phyloP scores from a whole-genome alignment of 2,329 filamentous ascomycete genomes.

The Penicillium sclerotiorum region DNA sequence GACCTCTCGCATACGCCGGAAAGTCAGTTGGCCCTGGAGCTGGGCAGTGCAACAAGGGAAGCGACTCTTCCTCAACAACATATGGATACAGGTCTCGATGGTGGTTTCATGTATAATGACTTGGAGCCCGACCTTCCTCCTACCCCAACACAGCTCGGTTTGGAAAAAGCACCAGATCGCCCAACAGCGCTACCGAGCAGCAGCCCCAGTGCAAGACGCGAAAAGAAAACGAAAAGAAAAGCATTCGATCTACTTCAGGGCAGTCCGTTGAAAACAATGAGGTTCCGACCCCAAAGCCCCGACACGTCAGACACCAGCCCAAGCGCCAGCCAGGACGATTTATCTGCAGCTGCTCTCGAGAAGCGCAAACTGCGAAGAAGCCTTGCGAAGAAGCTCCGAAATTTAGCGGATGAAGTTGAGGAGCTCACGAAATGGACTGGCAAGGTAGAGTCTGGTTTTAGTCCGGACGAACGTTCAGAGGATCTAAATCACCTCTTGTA shows the following conservation, averaged over 20 bases:
- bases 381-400: constrained; percentile 59
- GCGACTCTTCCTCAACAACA: constrained; percentile 24
- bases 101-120: constrained; percentile 30
- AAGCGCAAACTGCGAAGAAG: constrained; percentile 58
- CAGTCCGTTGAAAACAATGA: constrained; percentile 35
- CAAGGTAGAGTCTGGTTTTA: constrained; percentile 44
- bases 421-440: constrained; percentile 62
- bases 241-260: constrained; percentile 24
- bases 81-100: constrained; percentile 19
- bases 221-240: constrained; percentile 30
- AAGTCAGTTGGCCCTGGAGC: constrained; percentile 35
- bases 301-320: constrained; percentile 10
- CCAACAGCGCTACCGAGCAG: constrained; percentile 37
- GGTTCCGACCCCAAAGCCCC: constrained; percentile 17
- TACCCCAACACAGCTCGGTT: constrained; percentile 45
- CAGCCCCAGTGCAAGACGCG: constrained; percentile 39
- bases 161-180: constrained; percentile 38
- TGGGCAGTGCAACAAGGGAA: constrained; percentile 34
- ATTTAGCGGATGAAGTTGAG: constrained; percentile 62
- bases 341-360: constrained; percentile 32
- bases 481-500: constrained; percentile 38
- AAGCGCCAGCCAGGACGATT: constrained; percentile 8
- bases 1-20: constrained; percentile 31
- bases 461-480: constrained; percentile 37
- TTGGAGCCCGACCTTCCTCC: constrained; percentile 66